These are phyloP conservation scores for Cladosporium sp. DNA, from an alignment of 2,329 filamentous ascomycete genomes.

Conservation along the genomic window DNA sequence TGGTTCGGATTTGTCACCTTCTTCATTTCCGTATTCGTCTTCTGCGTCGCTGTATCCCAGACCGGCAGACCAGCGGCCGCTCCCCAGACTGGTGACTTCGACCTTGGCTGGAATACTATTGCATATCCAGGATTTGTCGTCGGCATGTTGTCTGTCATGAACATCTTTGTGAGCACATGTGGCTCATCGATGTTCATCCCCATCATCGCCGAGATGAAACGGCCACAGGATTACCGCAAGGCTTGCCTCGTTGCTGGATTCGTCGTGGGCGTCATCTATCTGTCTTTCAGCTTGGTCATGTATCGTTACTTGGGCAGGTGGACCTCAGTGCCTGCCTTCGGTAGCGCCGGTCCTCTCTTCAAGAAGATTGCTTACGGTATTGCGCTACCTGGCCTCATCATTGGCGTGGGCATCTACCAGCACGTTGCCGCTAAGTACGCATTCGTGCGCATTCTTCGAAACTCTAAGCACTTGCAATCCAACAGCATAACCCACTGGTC, in stretches of 20 bases:
- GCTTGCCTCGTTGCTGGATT: constrained; percentile 54
- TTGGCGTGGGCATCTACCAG: constrained; percentile 35
- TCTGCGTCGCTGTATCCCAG: constrained; percentile 49
- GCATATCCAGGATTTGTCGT: constrained; percentile 53
- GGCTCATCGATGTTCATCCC: constrained; percentile 58
- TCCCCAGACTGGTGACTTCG: constrained; percentile 48
- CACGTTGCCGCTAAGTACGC: constrained; percentile 48
- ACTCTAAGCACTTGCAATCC: constrained; percentile 45
- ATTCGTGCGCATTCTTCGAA: constrained; percentile 51
- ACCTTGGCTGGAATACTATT: constrained; percentile 47
- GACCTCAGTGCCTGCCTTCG: constrained; percentile 58
- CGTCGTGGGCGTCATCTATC: constrained; percentile 52
- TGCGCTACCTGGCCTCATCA: constrained; percentile 50
- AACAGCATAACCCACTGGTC: constrained; percentile 49
- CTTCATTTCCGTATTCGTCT: constrained; percentile 44
- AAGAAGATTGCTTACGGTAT: constrained; percentile 61
- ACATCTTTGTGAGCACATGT: constrained; percentile 43
- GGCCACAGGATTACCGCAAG: constrained; percentile 55
- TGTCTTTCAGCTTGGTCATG: constrained; percentile 56
- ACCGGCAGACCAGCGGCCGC: constrained; percentile 56
- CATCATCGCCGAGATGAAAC: constrained; percentile 61
- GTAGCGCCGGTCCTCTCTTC: constrained; percentile 53
- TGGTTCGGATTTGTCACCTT: constrained; percentile 57
- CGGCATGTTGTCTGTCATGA: constrained; percentile 27
- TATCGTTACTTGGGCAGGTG: constrained; percentile 58